phyloP scores from a whole-genome alignment of 163 green algal genomes.

The Scenedesmus sp. region DNA sequence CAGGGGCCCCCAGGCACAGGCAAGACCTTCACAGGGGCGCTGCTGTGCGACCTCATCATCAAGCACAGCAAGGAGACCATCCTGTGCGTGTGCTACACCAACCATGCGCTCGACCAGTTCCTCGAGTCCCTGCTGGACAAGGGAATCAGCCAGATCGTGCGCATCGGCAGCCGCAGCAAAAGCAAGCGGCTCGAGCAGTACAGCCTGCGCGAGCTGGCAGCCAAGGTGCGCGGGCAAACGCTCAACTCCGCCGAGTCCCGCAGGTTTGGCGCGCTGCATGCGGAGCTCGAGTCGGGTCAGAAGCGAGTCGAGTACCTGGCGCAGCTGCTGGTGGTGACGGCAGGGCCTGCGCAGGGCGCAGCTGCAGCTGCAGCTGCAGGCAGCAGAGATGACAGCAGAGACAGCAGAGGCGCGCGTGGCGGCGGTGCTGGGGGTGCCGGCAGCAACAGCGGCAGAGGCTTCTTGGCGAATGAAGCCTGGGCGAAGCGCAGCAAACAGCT shows the following conservation, averaged over 20 bases:
- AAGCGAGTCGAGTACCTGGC: not conserved
- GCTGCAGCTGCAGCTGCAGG: not conserved
- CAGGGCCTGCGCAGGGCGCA: not conserved
- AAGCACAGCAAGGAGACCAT: conserved; percentile 64
- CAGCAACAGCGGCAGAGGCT: not conserved
- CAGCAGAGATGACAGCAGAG: not conserved
- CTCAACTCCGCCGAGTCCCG: not conserved
- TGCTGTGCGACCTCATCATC: conserved; percentile 61
- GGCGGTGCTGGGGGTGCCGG: not conserved
- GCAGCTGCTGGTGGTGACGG: conserved; percentile 19
- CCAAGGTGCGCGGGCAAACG: not conserved
- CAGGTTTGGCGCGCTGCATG: not conserved
- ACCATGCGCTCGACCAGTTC: conserved; percentile 89
- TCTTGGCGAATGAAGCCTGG: conserved; percentile 1
- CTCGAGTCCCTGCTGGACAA: conserved; percentile 77
- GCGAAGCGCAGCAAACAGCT: conserved; percentile 30
- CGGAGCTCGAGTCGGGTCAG: not conserved
- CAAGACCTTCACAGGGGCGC: conserved; percentile 45
- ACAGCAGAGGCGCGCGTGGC: not conserved
- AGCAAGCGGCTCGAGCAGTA: conserved; percentile 62
- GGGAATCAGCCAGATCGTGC: conserved; percentile 68
- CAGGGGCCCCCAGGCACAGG: conserved; percentile 60
- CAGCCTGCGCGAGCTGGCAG: conserved; percentile 65
- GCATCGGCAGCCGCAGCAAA: conserved; percentile 75
- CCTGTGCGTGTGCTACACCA: conserved; percentile 86